These are phyloP conservation scores for Fusarium illudens DNA, from an alignment of 2,329 filamentous ascomycete genomes.

Conservation along the genomic window DNA sequence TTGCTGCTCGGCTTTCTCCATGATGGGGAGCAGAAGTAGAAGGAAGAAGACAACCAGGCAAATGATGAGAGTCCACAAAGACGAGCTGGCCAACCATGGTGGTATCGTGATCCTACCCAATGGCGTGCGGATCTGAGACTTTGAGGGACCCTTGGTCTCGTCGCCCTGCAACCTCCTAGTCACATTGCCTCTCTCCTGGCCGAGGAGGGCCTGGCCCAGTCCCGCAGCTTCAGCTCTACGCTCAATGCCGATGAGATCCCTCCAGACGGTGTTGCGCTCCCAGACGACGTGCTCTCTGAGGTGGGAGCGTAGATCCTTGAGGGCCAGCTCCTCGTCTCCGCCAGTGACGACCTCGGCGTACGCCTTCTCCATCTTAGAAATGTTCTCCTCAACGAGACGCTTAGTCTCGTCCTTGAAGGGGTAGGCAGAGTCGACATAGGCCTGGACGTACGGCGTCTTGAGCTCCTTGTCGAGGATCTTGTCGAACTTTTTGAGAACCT, in stretches of 20 bases:
- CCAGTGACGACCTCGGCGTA: slow-evolving; percentile 86
- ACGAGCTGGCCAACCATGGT: slow-evolving; percentile 82
- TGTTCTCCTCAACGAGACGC: slow-evolving; percentile 73
- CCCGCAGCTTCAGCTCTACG: slow-evolving; percentile 93
- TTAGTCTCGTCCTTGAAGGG: slow-evolving; percentile 81
- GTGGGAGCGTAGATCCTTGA: slow-evolving; percentile 87
- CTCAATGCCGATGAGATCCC: slow-evolving; percentile 98
- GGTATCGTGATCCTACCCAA: slow-evolving; percentile 80
- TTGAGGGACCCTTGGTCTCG: slow-evolving; percentile 67
- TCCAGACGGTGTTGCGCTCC: slow-evolving; percentile 98
- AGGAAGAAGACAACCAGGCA: slow-evolving; percentile 78
- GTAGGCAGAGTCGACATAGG: slow-evolving; percentile 78
- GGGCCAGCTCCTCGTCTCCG: slow-evolving; percentile 79
- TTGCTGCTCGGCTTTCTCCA: slow-evolving; percentile 89
- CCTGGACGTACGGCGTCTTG: slow-evolving; percentile 77
- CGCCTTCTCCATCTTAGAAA: slow-evolving; percentile 76
- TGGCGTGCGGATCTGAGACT: slow-evolving; percentile 79
- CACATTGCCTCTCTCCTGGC: slow-evolving; percentile 72
- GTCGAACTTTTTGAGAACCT: slow-evolving; percentile 98
- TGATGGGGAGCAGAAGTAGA: slow-evolving; percentile 79
- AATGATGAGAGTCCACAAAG: slow-evolving; percentile 77
- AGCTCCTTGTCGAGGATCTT: slow-evolving; percentile 89
- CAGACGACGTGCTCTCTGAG: slow-evolving; percentile 96
- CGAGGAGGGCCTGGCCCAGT: slow-evolving; percentile 84
- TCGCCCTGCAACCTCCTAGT: slow-evolving; percentile 85